phyloP scores from a whole-genome alignment of 2,329 filamentous ascomycete species.

The Colletotrichum sp. region DNA sequence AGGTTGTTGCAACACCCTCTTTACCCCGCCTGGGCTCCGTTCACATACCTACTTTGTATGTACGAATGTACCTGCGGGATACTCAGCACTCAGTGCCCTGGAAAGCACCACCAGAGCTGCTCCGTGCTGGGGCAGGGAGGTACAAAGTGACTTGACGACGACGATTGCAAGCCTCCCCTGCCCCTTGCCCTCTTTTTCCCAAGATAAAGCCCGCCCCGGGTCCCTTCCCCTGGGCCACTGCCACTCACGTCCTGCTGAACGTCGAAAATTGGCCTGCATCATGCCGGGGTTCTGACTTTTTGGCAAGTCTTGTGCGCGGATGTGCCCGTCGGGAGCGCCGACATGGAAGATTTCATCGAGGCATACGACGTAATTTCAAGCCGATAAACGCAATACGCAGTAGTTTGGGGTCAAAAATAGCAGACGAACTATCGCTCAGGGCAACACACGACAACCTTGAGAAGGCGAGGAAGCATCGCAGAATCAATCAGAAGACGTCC shows the following conservation, averaged over 20 bases:
- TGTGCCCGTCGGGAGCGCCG: conserved; percentile 1
- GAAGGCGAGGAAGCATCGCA: not conserved
- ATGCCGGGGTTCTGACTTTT: not conserved
- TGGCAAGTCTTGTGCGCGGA: not conserved
- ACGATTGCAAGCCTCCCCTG: not conserved
- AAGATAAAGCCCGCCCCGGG: not conserved
- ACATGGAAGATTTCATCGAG: not conserved
- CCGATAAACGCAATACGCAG: not conserved
- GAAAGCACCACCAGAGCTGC: not conserved
- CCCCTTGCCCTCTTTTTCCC: not conserved
- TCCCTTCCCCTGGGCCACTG: not conserved
- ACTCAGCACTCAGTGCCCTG: not conserved
- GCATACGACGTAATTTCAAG: not conserved
- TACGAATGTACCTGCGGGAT: not conserved
- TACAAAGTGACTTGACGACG: not conserved
- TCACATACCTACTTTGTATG: not conserved
- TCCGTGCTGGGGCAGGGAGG: not conserved
- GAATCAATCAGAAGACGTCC: not conserved
- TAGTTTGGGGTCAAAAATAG: conserved; percentile 16
- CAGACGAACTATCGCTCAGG: not conserved
- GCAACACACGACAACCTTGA: not conserved
- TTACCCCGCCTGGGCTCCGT: conserved; percentile 13
- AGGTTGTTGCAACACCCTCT: not conserved
- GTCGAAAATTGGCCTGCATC: not conserved
- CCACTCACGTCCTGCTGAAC: not conserved